These are phyloP conservation scores for Penicillium angulare DNA, from an alignment of 495 filamentous ascomycete genomes.

Conservation along the genomic window DNA sequence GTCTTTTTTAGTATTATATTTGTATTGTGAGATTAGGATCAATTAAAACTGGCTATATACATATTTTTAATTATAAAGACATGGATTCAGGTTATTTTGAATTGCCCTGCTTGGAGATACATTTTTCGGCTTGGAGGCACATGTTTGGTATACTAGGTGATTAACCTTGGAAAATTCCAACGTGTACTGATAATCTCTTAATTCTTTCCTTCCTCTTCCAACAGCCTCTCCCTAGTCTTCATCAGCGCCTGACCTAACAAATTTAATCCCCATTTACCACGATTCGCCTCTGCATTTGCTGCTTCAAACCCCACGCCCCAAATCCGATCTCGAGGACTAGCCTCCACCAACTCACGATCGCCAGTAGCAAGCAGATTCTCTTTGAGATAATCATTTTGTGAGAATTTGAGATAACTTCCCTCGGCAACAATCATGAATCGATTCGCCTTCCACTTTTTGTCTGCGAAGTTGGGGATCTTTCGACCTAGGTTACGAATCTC, in stretches of 20 bases:
- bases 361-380: constrained; percentile 5
- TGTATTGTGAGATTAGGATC: too few species aligned
- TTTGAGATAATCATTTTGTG: constrained; percentile 6
- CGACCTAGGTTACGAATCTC: constrained; percentile 2
- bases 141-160: too few species aligned
- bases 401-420: constrained; percentile 9
- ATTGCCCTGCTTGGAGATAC: too few species aligned
- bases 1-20: too few species aligned
- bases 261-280: constrained; percentile 8
- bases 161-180: too few species aligned
- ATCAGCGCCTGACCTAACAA: constrained; percentile 8
- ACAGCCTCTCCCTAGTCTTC: neutral
- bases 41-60: too few species aligned
- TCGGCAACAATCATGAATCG: constrained; percentile 4
- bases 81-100: too few species aligned
- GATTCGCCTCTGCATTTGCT: neutral
- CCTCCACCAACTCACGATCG: constrained; percentile 10
- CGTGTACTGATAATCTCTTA: too few species aligned
- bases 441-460: neutral
- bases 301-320: constrained; percentile 12
- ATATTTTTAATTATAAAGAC: too few species aligned
- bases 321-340: constrained; percentile 9
- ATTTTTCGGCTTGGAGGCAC: too few species aligned
- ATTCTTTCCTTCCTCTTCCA: too few species aligned
- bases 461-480: constrained; percentile 7